Base-by-base conservation (phyloP, 345 rosid species). In the Jatropha curcas region DNA sequence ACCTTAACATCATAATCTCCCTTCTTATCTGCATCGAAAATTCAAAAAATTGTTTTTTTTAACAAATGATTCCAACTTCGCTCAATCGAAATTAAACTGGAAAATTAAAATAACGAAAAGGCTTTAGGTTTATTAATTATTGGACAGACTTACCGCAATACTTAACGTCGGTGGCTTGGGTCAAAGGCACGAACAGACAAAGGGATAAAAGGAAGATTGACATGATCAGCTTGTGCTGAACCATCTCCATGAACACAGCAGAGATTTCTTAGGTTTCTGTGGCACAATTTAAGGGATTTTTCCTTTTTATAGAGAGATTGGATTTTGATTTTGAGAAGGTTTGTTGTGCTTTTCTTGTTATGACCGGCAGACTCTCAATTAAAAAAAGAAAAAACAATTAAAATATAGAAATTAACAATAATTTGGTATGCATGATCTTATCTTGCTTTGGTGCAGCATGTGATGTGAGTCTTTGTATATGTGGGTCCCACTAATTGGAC, bases 61-160 rank as follows among this genome's bases (percentile, higher is more conserved):
- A 41, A 41, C 8, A 41, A 9, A 41, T 3, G 45, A 41, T 41
- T 41, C 8, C 1, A 41, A 41, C 1, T 41, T 41, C 8, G 4
- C 41, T 8, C 25, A 64, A 2, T 19, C 48, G 25, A 7, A 25
- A 48, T 34, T 19, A 30, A 14, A 30, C 20, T 30, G 34, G 30
- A 24, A 33, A 45, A 33, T 28, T 9, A 25, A 10, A 31, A 43
- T 0, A 31, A 31, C 25, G 20, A 71, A 16, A 67, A 11, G 35
- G 16, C 16, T 12, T 30, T 9, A 34, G 50, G 20, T 24, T 7
- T 16, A 1, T 7, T 16, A 1, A 37, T 27, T 0, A n/a, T n/a
- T 37, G 41, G 56, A 13, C n/a, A n/a, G n/a, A 60, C 77, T 50
- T 28, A 84, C 87, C 82, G 78, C 87, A 84, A 81, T 84, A 84